These are phyloP conservation scores for Luffa aegyptiaca DNA, from an alignment of 306 rosid genomes.

Conservation along the genomic window DNA sequence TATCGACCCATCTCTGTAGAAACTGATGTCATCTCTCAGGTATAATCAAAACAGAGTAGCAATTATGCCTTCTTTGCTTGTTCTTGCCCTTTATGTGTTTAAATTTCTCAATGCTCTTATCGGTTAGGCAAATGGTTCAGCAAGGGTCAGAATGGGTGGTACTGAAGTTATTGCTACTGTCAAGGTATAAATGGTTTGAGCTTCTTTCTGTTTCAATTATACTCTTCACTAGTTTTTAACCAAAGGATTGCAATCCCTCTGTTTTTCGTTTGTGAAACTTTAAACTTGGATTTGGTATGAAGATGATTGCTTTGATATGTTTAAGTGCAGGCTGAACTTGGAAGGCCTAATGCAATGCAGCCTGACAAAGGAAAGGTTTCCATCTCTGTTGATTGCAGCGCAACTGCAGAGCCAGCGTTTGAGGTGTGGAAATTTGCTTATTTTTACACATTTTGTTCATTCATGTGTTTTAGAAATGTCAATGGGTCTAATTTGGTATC, in stretches of 20 bases:
- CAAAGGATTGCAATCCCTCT: not conserved
- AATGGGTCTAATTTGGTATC: not conserved
- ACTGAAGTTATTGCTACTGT: conserved; percentile 82
- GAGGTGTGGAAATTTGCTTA: conserved; percentile 32
- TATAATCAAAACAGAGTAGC: not conserved
- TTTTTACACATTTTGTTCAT: not conserved
- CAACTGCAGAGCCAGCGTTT: conserved; percentile 62
- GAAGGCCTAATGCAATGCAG: conserved; percentile 56
- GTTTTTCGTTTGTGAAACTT: not conserved
- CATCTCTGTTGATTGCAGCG: conserved; percentile 64
- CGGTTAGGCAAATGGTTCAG: conserved; percentile 73
- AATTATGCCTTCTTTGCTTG: not conserved
- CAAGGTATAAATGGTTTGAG: conserved; percentile 42
- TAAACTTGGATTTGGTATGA: conserved; percentile 9
- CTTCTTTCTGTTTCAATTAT: not conserved
- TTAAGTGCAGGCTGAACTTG: conserved; percentile 80
- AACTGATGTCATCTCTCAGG: conserved; percentile 82
- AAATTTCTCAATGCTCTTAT: conserved; percentile 8
- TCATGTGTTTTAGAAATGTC: not conserved
- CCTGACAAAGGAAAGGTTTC: conserved; percentile 72
- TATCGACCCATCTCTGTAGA: conserved; percentile 56
- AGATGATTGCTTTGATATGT: not conserved
- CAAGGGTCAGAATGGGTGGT: conserved; percentile 69
- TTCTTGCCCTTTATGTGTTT: conserved; percentile 2
- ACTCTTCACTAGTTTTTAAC: not conserved